A percentile compares a stretch with the other conserved stretches of the same genome.
Evolutionary conservation across 768 basidiomycete species (phyloP).

Genomic region (Phaeotremella fagi): DNA sequence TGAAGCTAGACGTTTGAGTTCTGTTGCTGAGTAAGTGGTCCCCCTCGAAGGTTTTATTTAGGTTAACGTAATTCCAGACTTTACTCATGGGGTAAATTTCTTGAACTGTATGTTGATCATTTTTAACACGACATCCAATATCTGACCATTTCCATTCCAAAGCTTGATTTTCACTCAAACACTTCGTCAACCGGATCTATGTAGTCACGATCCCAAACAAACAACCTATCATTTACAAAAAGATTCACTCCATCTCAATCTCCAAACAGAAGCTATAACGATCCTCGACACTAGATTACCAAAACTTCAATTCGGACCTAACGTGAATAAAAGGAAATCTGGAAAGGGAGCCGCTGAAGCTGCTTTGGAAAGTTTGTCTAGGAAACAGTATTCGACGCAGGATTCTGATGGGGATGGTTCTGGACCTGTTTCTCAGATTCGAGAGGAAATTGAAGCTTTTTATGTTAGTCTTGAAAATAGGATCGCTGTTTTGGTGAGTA

Average conservation of each 20-base stretch:
- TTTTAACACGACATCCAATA: too few species aligned
- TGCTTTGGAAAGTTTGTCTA: slow-evolving; percentile 16
- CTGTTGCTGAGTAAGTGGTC: slow-evolving; percentile 3
- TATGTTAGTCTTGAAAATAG: slow-evolving; percentile 3
- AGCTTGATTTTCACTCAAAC: slow-evolving; percentile 22
- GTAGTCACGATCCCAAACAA: slow-evolving; percentile 11
- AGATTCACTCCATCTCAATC: background rate
- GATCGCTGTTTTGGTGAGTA: slow-evolving; percentile 4
- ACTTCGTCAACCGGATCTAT: slow-evolving; percentile 12
- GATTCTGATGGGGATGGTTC: background rate
- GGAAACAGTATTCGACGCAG: background rate
- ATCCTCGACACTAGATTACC: slow-evolving; percentile 34
- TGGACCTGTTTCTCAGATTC: background rate
- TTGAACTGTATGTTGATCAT: slow-evolving; percentile 36
- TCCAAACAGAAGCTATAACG: slow-evolving; percentile 5
- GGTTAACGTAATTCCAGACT: background rate
- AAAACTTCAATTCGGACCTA: slow-evolving; percentile 40
- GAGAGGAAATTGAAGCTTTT: slow-evolving; percentile 10
- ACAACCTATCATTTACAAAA: background rate
- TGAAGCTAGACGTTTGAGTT: slow-evolving; percentile 1
- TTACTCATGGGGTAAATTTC: slow-evolving; percentile 34
- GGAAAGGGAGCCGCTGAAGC: slow-evolving; percentile 17
- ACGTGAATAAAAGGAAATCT: slow-evolving; percentile 31
- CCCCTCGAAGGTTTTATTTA: background rate
- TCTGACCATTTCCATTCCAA: background rate